phyloP scores from a whole-genome alignment of 2,329 filamentous ascomycete genomes.

The Colletotrichum sp. region DNA sequence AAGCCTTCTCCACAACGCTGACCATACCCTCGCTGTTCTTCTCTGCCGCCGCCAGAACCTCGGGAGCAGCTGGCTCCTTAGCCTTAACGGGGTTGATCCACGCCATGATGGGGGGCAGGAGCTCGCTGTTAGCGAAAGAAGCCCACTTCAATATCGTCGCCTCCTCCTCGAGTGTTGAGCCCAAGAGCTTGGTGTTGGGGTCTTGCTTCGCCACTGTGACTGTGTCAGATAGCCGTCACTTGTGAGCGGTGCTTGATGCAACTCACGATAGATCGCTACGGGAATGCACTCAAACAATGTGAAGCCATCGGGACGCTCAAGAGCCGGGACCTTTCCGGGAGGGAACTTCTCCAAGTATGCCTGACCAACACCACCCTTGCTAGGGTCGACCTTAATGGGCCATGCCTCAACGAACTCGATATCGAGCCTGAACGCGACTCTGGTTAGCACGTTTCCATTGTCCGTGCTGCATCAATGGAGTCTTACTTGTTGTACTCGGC shows the following conservation, averaged over 20 bases:
- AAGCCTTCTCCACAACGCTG: conserved; percentile 10
- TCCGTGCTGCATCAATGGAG: fast-evolving
- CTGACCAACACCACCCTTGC: conserved; percentile 9
- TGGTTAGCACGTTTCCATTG: neutral
- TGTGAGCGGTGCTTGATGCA: neutral
- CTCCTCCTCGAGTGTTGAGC: conserved; percentile 7
- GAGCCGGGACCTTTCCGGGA: conserved; percentile 1
- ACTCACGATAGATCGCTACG: conserved; percentile 1
- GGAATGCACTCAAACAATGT: conserved; percentile 3
- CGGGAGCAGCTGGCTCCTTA: neutral
- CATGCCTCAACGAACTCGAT: conserved; percentile 9
- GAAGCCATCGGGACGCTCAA: conserved; percentile 3
- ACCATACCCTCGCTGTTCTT: conserved; percentile 12
- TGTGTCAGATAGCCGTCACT: neutral
- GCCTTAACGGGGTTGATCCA: conserved; percentile 11
- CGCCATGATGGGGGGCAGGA: conserved; percentile 7
- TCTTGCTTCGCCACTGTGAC: conserved; percentile 3
- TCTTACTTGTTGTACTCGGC: conserved; percentile 8
- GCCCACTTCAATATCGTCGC: conserved; percentile 11
- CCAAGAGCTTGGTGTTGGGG: conserved; percentile 4
- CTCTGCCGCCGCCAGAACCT: conserved; percentile 1
- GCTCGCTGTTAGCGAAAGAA: conserved; percentile 11
- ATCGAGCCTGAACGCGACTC: neutral
- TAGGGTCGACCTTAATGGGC: conserved; percentile 11
- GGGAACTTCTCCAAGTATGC: conserved; percentile 4